phyloP scores from a whole-genome alignment of 2,329 filamentous ascomycete genomes.

The Fusarium dimerum region DNA sequence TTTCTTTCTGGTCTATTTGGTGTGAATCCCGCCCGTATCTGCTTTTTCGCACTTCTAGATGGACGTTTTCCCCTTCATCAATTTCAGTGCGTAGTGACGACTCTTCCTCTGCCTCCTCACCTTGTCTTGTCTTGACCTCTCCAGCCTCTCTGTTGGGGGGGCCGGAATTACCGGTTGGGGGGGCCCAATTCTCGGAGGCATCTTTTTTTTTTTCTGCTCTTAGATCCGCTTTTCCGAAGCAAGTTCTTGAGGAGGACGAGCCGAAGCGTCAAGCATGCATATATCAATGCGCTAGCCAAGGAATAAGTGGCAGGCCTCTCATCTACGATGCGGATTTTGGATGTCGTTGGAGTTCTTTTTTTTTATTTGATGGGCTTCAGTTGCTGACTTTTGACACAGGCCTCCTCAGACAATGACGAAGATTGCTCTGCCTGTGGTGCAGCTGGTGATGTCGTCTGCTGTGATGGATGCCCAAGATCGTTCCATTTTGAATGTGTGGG shows the following conservation, averaged over 20 bases:
- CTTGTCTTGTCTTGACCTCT: too few species aligned
- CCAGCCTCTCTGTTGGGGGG: background rate
- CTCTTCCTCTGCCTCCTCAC: constrained; percentile 6
- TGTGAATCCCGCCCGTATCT: background rate
- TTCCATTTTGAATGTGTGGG: constrained; percentile 91
- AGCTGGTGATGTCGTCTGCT: constrained; percentile 85
- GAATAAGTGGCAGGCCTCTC: background rate
- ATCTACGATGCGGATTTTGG: background rate
- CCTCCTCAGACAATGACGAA: constrained; percentile 74
- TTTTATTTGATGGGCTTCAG: constrained; percentile 14
- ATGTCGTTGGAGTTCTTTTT: background rate
- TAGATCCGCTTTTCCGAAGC: constrained; percentile 30
- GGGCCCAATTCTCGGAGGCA: too few species aligned
- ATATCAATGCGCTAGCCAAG: constrained; percentile 6
- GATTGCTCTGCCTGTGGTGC: constrained; percentile 85
- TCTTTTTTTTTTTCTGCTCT: background rate
- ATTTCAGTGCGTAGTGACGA: constrained; percentile 17
- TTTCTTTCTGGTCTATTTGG: background rate
- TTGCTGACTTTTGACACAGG: constrained; percentile 37
- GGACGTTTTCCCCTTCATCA: background rate
- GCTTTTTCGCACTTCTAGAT: background rate
- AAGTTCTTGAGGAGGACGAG: constrained; percentile 15
- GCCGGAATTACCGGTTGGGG: too few species aligned
- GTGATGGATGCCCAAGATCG: constrained; percentile 85
- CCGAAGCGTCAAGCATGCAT: constrained; percentile 17